Percentiles rank a stretch among this genome's conserved stretches.
Conservation (phyloP, 352 stramenopile genomes). For the Pythium monospermum region DNA sequence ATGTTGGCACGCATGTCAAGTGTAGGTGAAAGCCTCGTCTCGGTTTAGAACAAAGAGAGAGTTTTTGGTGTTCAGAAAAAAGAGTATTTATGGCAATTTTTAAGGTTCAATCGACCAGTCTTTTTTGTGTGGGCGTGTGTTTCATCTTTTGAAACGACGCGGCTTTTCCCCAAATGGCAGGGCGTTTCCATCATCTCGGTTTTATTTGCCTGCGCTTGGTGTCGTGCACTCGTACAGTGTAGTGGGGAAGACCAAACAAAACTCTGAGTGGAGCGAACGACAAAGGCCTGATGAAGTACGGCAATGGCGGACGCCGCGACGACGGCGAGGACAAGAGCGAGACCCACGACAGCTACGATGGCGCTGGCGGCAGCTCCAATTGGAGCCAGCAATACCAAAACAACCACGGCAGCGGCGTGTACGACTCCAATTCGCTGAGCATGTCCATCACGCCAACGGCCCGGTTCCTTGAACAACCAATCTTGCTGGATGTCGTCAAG, state of each 20-base stretch:
- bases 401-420: not conserved
- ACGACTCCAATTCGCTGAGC: conserved; percentile 8
- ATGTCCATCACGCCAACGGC: conserved; percentile 55
- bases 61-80: conserved; percentile 10
- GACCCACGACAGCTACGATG: conserved; percentile 11
- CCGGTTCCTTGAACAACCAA: conserved; percentile 43
- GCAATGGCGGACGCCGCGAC: not conserved
- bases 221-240: too few relatives aligned
- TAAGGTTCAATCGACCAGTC: too few relatives aligned
- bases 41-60: conserved; percentile 3
- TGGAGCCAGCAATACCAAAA: not conserved
- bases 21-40: conserved; percentile 15
- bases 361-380: not conserved
- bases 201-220: not conserved
- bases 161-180: too few relatives aligned
- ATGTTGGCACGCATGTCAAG: conserved; percentile 13
- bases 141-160: too few relatives aligned
- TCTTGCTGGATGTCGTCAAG: conserved; percentile 40
- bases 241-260: too few relatives aligned
- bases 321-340: conserved; percentile 9
- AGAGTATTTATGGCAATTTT: conserved; percentile 18
- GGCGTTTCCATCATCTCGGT: not conserved
- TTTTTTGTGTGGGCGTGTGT: too few relatives aligned
- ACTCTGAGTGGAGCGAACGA: too few relatives aligned
- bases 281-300: too few relatives aligned